A percentile compares a stretch with the other conserved stretches of the same genome.
Conservation (phyloP, 352 stramenopile species). For the Globisporangium cederbergense region DNA sequence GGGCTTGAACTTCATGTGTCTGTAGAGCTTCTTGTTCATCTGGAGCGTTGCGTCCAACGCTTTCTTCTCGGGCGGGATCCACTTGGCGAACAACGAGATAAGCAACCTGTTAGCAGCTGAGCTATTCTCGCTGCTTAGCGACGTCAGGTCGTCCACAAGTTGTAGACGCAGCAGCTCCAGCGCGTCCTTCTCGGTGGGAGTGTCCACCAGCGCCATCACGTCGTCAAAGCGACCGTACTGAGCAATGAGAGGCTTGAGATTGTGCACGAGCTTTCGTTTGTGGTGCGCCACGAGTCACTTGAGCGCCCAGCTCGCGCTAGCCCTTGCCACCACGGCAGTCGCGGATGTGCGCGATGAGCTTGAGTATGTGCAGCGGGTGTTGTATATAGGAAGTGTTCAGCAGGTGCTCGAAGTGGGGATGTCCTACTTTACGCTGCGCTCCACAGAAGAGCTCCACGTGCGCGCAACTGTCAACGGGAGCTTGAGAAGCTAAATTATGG, state of each 20-base stretch:
- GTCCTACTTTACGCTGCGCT: slow-evolving; percentile 23
- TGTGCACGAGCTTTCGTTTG: slow-evolving; percentile 32
- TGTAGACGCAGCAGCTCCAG: slow-evolving; percentile 35
- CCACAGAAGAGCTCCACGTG: slow-evolving; percentile 23
- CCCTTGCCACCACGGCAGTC: slow-evolving; percentile 47
- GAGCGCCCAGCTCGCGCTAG: slow-evolving; percentile 31
- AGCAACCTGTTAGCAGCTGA: neutral
- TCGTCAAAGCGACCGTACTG: slow-evolving; percentile 53
- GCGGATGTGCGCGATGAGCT: slow-evolving; percentile 45
- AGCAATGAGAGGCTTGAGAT: slow-evolving; percentile 34
- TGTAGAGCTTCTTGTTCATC: slow-evolving; percentile 42
- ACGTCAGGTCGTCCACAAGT: slow-evolving; percentile 25
- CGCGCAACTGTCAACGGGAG: neutral
- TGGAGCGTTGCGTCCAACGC: slow-evolving; percentile 30
- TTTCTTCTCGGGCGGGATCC: slow-evolving; percentile 48
- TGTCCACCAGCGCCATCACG: slow-evolving; percentile 32
- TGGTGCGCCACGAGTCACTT: slow-evolving; percentile 30
- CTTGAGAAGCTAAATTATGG: neutral
- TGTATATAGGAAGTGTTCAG: slow-evolving; percentile 37
- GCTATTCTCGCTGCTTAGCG: slow-evolving; percentile 8
- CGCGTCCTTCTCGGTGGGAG: slow-evolving; percentile 27
- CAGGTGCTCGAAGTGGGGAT: slow-evolving; percentile 23
- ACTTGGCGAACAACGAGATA: slow-evolving; percentile 55
- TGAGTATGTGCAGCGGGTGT: slow-evolving; percentile 47
- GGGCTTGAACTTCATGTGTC: slow-evolving; percentile 35